phyloP scores from a whole-genome alignment of 2,329 filamentous ascomycete species.

The Tolypocladium sp. region DNA sequence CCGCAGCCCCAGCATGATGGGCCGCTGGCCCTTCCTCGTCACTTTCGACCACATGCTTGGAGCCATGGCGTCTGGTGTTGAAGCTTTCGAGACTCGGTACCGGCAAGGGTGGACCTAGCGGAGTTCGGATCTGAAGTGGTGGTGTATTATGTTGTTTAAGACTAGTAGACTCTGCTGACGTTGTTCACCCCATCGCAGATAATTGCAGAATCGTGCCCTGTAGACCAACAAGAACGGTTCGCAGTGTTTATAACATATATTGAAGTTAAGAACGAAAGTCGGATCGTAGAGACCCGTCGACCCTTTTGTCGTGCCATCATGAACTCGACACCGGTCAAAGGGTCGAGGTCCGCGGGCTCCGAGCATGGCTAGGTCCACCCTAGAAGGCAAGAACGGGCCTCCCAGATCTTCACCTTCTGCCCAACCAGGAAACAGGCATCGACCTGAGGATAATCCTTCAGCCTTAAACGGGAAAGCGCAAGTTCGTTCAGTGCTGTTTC shows the following conservation, averaged over 20 bases:
- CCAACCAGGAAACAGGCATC: background rate
- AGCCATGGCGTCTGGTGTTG: conserved; percentile 8
- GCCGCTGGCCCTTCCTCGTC: conserved; percentile 12
- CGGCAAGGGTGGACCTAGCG: background rate
- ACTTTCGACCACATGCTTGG: conserved; percentile 5
- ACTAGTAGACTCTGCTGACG: background rate
- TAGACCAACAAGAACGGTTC: background rate
- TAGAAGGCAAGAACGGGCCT: background rate
- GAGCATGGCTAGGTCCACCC: background rate
- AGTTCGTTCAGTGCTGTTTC: background rate
- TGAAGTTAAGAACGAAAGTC: background rate
- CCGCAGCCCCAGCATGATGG: conserved; percentile 17
- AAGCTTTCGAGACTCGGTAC: background rate
- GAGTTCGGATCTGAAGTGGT: background rate
- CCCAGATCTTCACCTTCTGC: background rate
- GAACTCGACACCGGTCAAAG: background rate
- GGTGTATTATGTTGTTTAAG: background rate
- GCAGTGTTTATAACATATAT: background rate
- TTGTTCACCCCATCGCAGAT: background rate
- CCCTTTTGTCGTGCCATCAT: background rate
- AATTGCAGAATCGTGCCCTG: background rate
- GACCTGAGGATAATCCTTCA: background rate
- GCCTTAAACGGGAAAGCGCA: background rate
- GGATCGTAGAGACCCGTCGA: background rate
- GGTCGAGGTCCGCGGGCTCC: background rate